phyloP scores from a whole-genome alignment of 208 protist species.

The Paratrypanosoma confusum region DNA sequence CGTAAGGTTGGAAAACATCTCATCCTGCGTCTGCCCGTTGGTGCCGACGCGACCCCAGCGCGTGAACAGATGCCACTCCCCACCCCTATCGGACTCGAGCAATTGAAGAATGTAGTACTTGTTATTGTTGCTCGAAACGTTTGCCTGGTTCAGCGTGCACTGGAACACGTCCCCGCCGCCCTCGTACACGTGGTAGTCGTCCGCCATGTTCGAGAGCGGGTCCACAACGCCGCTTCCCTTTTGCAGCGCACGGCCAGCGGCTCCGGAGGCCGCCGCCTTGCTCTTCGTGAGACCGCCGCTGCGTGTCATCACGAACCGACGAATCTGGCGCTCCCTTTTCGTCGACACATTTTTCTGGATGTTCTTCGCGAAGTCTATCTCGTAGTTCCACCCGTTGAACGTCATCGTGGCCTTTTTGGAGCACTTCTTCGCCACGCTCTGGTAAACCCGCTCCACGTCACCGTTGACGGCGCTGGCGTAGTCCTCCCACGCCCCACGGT shows the following conservation, averaged over 20 bases:
- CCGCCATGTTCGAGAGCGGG: conserved; percentile 25
- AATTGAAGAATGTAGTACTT: conserved; percentile 85
- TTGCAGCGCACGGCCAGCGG: conserved; percentile 17
- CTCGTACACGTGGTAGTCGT: conserved; percentile 48
- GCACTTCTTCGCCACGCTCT: neutral
- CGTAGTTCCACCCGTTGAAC: conserved; percentile 20
- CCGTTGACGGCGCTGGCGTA: conserved; percentile 8
- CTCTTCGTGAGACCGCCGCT: conserved; percentile 5
- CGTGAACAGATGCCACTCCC: conserved; percentile 46
- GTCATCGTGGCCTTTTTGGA: conserved; percentile 4
- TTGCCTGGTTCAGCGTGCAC: conserved; percentile 77
- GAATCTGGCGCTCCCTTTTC: conserved; percentile 5
- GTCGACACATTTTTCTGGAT: conserved; percentile 19
- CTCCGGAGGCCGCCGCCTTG: conserved; percentile 13
- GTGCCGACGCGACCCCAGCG: conserved; percentile 74
- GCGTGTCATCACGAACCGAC: conserved; percentile 6
- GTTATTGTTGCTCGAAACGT: conserved; percentile 71
- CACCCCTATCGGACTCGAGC: conserved; percentile 35
- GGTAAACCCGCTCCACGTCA: conserved; percentile 11
- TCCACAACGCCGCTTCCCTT: conserved; percentile 75
- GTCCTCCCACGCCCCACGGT: conserved; percentile 4
- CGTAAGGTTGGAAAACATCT: conserved; percentile 10
- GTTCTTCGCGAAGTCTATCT: conserved; percentile 19
- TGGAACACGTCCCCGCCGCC: conserved; percentile 38
- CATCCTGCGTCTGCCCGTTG: conserved; percentile 34